Conservation (phyloP, 441 rosid species). For the Populus hybrid region DNA sequence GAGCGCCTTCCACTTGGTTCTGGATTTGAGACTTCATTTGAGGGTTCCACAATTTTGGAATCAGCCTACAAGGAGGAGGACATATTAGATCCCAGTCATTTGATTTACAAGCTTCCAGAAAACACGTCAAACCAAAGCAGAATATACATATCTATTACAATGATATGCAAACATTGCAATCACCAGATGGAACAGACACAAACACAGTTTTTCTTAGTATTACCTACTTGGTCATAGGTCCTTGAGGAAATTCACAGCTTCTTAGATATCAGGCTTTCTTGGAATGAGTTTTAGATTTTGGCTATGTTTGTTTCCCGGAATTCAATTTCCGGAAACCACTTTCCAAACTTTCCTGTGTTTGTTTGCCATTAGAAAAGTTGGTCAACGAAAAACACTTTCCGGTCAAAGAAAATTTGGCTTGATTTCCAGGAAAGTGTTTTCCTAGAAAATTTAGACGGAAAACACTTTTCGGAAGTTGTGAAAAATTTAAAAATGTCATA, state of each 20-base stretch:
- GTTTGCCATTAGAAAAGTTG: too few species aligned
- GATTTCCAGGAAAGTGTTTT: too few species aligned
- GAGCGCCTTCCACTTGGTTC: conserved; percentile 42
- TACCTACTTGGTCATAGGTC: background rate
- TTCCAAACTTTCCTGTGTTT: too few species aligned
- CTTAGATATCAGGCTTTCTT: background rate
- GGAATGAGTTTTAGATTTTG: background rate
- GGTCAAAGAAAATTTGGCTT: too few species aligned
- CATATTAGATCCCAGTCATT: conserved; percentile 11
- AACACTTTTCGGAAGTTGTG: too few species aligned
- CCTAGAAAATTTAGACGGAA: too few species aligned
- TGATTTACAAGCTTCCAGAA: background rate
- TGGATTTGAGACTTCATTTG: conserved; percentile 39
- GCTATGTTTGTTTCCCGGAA: too few species aligned
- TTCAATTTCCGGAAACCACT: too few species aligned
- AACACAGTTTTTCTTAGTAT: background rate
- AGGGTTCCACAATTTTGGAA: conserved; percentile 28
- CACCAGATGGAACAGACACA: background rate
- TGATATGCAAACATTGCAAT: background rate
- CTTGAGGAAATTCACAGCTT: background rate
- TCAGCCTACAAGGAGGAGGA: conserved; percentile 36
- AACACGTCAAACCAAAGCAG: background rate
- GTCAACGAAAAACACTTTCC: too few species aligned
- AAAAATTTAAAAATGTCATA: too few species aligned
- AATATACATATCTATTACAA: background rate